Evolutionary conservation across 192 early-diverging fungal genomes (phyloP), one percentile per base, ranked within the genome.

Genomic region (Thamnidium elegans): DNA sequence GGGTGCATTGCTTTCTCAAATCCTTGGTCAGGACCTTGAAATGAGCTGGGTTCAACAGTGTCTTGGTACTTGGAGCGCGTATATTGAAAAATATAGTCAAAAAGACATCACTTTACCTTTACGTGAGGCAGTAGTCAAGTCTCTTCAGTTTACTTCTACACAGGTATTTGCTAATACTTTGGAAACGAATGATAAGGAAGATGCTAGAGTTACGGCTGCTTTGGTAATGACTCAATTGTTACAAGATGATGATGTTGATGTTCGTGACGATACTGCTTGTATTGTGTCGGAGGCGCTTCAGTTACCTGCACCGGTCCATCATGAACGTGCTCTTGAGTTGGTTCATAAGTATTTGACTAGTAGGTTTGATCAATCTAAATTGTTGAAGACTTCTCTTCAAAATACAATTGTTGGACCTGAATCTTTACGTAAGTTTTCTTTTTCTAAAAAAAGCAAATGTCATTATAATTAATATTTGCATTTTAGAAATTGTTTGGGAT

Each of bases 241-340:
- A 55, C 79, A 93, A 65, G 92, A 94, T 77, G 92, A 94, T 61
- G 90, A 94, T 59, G 78, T 78, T 17, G 90, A 90, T 54, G 79
- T 94, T 1, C 83, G 92, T 8, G 74, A 89, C n/a, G 82, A 75
- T 48, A 78, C 79, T 4, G 82, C 91, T 3, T 56, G 55, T 20
- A 83, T 86, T 63, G 86, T 87, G 19, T 84, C 87, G 0, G 63
- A 71, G 50, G 84, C 78, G 0, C 72, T 85, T 34, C 75, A 79
- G 53, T 76, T 81, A 13, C 71, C 83, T 36, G 76, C 82, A 55
- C 81, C 86, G 31, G 75, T 87, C 20, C 71, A 81, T 8, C 68
- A 80, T 51, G 86, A 86, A 56, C 81, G 82, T 21, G 79, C 77
- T 7, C 58, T 81, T 55, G 74, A 84, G 44, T 58, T 80, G 32